Evolutionary conservation across 352 stramenopile species (phyloP), one percentile per base, ranked within the genome.

Genomic region (Thalassiosira delicatula): DNA sequence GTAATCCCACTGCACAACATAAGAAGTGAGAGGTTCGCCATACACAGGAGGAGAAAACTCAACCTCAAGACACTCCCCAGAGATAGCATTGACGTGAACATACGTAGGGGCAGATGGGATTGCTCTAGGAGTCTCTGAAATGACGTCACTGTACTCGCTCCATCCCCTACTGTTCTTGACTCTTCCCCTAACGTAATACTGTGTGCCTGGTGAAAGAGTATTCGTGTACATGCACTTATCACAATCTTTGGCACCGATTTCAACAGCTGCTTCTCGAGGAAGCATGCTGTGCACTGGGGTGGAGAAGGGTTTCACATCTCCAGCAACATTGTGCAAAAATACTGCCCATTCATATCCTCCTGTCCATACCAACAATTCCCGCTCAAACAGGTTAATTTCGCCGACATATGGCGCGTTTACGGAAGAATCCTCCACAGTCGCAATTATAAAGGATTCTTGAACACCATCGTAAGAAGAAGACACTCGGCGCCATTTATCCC

Each of bases 101-200:
- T 96, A 94, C 19, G 91, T 95, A n/a, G 95, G 96, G 0, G 94
- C 90, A 65, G 91, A 92, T 21, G 96, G 96, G 17, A 98, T 93
- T 88, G 95, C 92, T 49, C 90, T 95, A 5, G 95, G 95, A 27
- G 88, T 95, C 1, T 92, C 78, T 5, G 82, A 73, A 7, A 76
- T 76, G 3, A 76, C 60, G 53, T 85, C 42, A 5, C 85, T 90
- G 1, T 79, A 83, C 5, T 70, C 79, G n/a, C 94, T 94, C 30
- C 90, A 91, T 14, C 94, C 95, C 32, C 92, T 93, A 7, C 46
- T 71, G 42, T 97, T 97, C 69, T 92, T 94, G 14, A 92, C 92
- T 66, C 93, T 89, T 0, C 93, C 91, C 60, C 94, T 86, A 29
- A 97, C 86, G 61, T 93, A 95, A 75, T 97, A 97, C 17, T 91